Evolutionary conservation across 352 stramenopile genomes (phyloP).

Genomic region (Globisporangium orthogonon): DNA sequence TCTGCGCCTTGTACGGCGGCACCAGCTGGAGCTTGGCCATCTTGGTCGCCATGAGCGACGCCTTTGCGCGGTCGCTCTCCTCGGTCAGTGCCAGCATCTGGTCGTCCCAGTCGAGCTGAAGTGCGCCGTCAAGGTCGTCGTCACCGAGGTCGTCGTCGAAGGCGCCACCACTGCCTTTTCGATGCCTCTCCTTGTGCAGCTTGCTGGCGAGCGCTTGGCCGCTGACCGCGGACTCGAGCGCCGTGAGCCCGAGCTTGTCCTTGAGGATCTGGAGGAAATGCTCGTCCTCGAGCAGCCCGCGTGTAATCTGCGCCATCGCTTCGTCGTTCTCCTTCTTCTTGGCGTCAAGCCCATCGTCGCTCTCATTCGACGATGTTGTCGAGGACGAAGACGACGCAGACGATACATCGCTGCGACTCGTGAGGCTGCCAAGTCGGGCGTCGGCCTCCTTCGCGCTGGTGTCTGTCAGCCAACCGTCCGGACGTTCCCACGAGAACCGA

Average conservation of each 20-base stretch:
- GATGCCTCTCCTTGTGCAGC: conserved; percentile 2
- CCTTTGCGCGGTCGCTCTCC: conserved; percentile 41
- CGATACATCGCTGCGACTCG: conserved; percentile 6
- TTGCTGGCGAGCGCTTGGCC: conserved; percentile 1
- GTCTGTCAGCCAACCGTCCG: conserved; percentile 23
- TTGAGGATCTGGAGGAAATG: conserved; percentile 52
- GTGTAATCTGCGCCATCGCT: conserved; percentile 24
- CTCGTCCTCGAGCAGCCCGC: conserved; percentile 44
- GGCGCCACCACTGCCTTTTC: not conserved
- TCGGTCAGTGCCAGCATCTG: conserved; percentile 36
- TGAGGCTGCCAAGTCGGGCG: conserved; percentile 8
- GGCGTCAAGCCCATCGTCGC: conserved; percentile 7
- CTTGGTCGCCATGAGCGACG: conserved; percentile 41
- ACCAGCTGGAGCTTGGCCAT: conserved; percentile 56
- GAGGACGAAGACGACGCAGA: conserved; percentile 3
- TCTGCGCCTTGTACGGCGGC: conserved; percentile 12
- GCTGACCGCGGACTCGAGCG: conserved; percentile 5
- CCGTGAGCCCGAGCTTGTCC: conserved; percentile 48
- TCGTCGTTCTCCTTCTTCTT: conserved; percentile 23
- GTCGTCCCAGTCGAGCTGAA: conserved; percentile 37
- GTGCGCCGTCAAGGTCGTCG: conserved; percentile 17
- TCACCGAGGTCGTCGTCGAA: conserved; percentile 6
- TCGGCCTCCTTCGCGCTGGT: conserved; percentile 6
- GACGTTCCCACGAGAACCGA: conserved; percentile 46
- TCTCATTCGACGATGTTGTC: not conserved